phyloP scores from a whole-genome alignment of 2,329 filamentous ascomycete genomes.

The Nemania serpens region DNA sequence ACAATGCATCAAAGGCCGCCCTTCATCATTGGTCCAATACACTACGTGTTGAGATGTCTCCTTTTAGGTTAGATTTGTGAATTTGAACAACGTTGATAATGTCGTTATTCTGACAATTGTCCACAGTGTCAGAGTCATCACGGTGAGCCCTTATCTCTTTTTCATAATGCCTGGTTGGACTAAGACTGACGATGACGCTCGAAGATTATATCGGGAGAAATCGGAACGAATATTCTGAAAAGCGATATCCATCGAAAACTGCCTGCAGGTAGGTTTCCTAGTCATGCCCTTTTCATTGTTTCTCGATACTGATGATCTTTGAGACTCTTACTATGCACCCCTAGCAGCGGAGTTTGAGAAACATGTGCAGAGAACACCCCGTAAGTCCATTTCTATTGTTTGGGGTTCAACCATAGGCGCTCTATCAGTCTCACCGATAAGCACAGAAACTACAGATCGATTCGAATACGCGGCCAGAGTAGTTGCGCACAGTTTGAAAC shows the following conservation, averaged over 20 bases:
- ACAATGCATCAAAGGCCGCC: conserved; percentile 38
- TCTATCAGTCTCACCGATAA: too few relatives aligned
- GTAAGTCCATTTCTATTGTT: conserved; percentile 7
- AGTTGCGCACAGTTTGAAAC: conserved; percentile 19
- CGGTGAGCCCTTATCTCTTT: too few relatives aligned
- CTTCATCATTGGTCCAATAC: conserved; percentile 34
- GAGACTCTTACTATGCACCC: conserved; percentile 28
- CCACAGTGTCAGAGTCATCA: conserved; percentile 32
- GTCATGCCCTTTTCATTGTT: too few relatives aligned
- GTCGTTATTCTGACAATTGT: too few relatives aligned
- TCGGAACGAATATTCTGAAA: conserved; percentile 38
- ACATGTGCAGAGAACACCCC: conserved; percentile 31
- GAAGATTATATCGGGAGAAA: conserved; percentile 37
- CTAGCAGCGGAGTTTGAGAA: conserved; percentile 28
- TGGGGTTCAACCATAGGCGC: neutral
- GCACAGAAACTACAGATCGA: conserved; percentile 18
- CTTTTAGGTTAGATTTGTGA: too few relatives aligned
- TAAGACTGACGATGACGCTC: too few relatives aligned
- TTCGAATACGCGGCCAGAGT: conserved; percentile 32
- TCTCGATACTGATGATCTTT: neutral
- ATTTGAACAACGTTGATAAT: too few relatives aligned
- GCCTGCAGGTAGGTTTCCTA: conserved; percentile 33
- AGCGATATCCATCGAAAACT: conserved; percentile 28
- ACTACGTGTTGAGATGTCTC: conserved; percentile 30
- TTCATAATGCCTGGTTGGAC: too few relatives aligned